Evolutionary conservation across 2,329 filamentous ascomycete species (phyloP).

Genomic region (Chalaropsis thielavioides): DNA sequence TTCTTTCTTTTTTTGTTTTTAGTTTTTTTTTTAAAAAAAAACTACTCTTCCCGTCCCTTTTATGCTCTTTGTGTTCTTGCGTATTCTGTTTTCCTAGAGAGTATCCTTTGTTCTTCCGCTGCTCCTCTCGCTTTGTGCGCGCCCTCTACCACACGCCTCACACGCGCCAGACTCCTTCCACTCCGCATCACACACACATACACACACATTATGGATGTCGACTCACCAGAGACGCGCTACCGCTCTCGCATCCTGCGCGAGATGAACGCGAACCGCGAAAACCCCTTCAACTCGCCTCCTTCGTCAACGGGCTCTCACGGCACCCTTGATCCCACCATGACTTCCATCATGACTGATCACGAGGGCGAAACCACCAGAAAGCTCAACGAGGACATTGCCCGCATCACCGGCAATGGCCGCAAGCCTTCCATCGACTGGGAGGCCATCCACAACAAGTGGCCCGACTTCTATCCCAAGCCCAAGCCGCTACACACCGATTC

Average conservation of each 20-base stretch:
- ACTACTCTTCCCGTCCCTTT: not conserved
- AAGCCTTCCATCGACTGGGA: constrained; percentile 32
- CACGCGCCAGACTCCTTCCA: not conserved
- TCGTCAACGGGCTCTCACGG: constrained; percentile 44
- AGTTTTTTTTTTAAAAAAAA: no score
- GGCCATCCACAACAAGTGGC: constrained; percentile 36
- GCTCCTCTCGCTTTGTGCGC: not conserved
- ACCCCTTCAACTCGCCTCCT: constrained; percentile 44
- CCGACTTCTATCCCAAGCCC: constrained; percentile 35
- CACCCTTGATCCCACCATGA: constrained; percentile 39
- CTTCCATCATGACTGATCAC: constrained; percentile 38
- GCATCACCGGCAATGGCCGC: constrained; percentile 27
- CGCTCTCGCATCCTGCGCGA: constrained; percentile 37
- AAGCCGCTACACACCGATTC: constrained; percentile 21
- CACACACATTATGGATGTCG: constrained; percentile 33
- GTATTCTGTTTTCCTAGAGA: constrained; percentile 14
- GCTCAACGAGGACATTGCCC: constrained; percentile 35
- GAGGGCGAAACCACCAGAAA: constrained; percentile 40
- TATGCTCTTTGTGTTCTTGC: not conserved
- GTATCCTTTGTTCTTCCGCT: constrained; percentile 6
- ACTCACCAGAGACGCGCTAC: constrained; percentile 28
- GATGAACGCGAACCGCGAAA: constrained; percentile 38
- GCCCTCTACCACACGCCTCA: not conserved
- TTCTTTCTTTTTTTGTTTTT: not conserved
- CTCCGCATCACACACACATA: not conserved